These are phyloP conservation scores for Durusdinium trenchii DNA, from an alignment of 73 alveolate species.

Conservation along the genomic window DNA sequence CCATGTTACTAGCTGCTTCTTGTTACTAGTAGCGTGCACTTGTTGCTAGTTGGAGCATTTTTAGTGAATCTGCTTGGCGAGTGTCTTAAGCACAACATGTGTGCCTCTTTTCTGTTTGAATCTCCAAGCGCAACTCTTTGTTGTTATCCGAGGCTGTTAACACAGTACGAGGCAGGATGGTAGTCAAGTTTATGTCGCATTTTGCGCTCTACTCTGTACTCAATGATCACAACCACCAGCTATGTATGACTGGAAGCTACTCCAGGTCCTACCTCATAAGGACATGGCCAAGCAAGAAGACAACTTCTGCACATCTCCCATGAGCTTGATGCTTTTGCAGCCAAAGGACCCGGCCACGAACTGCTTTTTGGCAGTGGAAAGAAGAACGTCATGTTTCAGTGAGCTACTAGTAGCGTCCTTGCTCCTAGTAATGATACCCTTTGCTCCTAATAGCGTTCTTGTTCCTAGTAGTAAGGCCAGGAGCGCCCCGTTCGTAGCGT, in stretches of 20 bases:
- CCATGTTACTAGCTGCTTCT: too few relatives aligned
- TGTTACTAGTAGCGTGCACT: too few relatives aligned
- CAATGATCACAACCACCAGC: not conserved
- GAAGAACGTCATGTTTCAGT: too few relatives aligned
- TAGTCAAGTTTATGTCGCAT: not conserved
- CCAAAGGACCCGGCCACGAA: conserved; percentile 35
- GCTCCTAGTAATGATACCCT: too few relatives aligned
- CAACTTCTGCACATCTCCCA: conserved; percentile 20
- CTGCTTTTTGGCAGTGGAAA: too few relatives aligned
- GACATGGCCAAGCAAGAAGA: conserved; percentile 23
- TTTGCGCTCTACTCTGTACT: not conserved
- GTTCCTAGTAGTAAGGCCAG: not conserved
- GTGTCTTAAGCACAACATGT: too few relatives aligned
- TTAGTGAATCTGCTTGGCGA: too few relatives aligned
- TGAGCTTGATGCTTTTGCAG: conserved; percentile 80
- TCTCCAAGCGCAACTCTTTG: not conserved
- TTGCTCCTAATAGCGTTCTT: not conserved
- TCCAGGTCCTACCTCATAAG: conserved; percentile 62
- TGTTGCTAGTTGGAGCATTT: too few relatives aligned
- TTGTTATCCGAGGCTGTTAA: conserved; percentile 34
- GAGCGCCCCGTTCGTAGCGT: not conserved
- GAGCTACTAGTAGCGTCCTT: too few relatives aligned
- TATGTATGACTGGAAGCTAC: too few relatives aligned
- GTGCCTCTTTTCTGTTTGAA: too few relatives aligned
- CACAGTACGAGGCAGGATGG: conserved; percentile 75